Conservation (phyloP, 1,284 basidiomycete genomes). For the Hemileia vastatrix region DNA sequence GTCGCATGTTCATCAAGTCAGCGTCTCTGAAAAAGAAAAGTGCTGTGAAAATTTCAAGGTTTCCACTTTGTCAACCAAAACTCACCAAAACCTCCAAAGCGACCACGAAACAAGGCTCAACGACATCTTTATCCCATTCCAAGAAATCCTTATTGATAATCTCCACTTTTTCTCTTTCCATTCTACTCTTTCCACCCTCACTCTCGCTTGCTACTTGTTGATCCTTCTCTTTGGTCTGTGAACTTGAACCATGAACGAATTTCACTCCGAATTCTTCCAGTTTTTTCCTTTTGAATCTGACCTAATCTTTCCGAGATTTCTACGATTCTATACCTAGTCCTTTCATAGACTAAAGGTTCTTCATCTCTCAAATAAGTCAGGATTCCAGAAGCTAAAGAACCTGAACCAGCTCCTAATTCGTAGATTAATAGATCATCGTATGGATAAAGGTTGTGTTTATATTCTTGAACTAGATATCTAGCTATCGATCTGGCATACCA, state of each 20-base stretch:
- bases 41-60: no score
- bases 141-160: no score
- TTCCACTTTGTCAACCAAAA: no score
- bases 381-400: constrained; percentile 79
- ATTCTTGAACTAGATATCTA: constrained; percentile 76
- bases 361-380: constrained; percentile 66
- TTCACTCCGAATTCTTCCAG: no score
- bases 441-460: constrained; percentile 55
- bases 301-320: constrained; percentile 80
- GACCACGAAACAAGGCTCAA: constrained; percentile 10
- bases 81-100: constrained; percentile 48
- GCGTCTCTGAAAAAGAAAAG: no score
- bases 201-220: no score
- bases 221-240: no score
- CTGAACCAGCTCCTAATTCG: constrained; percentile 96
- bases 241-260: no score
- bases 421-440: constrained; percentile 72
- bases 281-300: constrained; percentile 53
- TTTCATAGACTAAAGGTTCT: constrained; percentile 82
- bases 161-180: no score
- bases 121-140: no score
- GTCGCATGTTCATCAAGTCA: no score
- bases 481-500: constrained; percentile 87
- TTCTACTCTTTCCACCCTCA: no score
- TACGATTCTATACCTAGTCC: constrained; percentile 81